Percentiles rank a stretch among this genome's conserved stretches.
These are phyloP conservation scores for Leptographium flavum DNA, from an alignment of 2,329 filamentous ascomycete species.

Conservation along the genomic window DNA sequence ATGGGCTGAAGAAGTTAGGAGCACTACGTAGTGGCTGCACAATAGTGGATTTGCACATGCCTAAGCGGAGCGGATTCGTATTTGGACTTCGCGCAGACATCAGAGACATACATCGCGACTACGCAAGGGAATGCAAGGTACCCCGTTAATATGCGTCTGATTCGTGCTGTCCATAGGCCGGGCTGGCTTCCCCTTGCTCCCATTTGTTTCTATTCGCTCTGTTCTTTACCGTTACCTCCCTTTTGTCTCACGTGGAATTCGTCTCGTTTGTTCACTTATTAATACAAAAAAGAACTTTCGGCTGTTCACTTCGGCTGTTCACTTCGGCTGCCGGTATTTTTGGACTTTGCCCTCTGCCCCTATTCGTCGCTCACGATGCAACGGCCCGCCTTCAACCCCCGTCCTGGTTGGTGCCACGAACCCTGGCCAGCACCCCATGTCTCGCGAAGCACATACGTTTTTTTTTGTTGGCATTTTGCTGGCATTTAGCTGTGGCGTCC, in stretches of 20 bases:
- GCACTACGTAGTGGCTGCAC: no score
- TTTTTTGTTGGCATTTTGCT: neutral
- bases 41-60: no score
- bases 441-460: neutral
- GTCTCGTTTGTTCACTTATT: neutral
- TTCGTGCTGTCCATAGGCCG: neutral
- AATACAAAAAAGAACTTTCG: neutral
- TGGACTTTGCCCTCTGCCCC: neutral
- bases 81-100: neutral
- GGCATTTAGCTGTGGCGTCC: no score
- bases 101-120: neutral
- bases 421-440: neutral
- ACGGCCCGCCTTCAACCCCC: neutral
- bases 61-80: neutral
- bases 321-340: neutral
- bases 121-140: neutral
- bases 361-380: neutral
- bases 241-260: no score
- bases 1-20: no score
- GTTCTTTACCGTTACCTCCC: neutral
- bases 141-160: no score
- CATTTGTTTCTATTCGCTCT: neutral
- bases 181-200: neutral
- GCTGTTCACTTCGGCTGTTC: neutral
- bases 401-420: conserved; percentile 1